These are phyloP conservation scores for Neurospora tetrasperma DNA, from an alignment of 495 filamentous ascomycete genomes.

Conservation along the genomic window DNA sequence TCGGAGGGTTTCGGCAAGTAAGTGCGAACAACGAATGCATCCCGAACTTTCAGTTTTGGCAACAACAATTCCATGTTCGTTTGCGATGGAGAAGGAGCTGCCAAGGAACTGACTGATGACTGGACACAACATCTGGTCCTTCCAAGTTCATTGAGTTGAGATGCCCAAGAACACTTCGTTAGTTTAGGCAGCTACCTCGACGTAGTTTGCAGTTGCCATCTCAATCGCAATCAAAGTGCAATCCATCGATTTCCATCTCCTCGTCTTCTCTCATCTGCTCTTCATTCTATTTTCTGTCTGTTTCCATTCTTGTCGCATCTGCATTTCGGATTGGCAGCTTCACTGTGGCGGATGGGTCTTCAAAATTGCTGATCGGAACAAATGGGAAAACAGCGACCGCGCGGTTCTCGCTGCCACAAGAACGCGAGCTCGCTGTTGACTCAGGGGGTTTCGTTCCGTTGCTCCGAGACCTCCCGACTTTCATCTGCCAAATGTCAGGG, in stretches of 20 bases:
- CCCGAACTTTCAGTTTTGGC: background rate
- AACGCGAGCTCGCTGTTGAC: background rate
- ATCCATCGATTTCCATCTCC: background rate
- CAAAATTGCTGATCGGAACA: background rate
- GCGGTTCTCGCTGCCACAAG: background rate
- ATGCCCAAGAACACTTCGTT: too few relatives aligned
- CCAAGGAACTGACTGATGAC: background rate
- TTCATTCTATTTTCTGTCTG: background rate
- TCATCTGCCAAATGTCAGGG: background rate
- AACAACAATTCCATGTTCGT: background rate
- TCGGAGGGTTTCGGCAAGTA: background rate
- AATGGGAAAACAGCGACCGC: background rate
- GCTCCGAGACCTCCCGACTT: background rate
- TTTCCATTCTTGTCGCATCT: background rate
- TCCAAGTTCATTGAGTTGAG: background rate
- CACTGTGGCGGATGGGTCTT: background rate
- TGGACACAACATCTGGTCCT: background rate
- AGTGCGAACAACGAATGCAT: background rate
- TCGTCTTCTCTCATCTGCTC: background rate
- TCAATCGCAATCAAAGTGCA: background rate
- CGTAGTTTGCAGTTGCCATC: background rate
- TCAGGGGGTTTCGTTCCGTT: background rate
- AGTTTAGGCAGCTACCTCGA: too few relatives aligned
- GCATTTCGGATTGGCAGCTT: background rate
- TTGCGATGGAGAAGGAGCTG: background rate